These are phyloP conservation scores for Paxillus involutus DNA, from an alignment of 768 basidiomycete genomes.

Conservation along the genomic window DNA sequence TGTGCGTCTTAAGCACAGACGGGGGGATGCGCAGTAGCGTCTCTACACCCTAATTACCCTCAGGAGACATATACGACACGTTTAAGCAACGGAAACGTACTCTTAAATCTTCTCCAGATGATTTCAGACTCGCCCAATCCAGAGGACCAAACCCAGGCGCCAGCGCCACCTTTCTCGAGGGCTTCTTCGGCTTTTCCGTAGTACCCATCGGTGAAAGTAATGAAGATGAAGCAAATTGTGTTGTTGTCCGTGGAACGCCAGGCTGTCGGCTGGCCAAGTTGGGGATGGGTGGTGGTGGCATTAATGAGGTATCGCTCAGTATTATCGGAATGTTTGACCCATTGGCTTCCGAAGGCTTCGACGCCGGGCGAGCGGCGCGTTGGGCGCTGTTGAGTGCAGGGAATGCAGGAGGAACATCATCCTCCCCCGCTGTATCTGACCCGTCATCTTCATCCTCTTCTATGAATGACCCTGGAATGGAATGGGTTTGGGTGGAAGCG, in stretches of 20 bases:
- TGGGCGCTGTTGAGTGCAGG: slow-evolving; percentile 74
- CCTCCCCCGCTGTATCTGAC: slow-evolving; percentile 42
- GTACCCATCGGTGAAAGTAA: slow-evolving; percentile 64
- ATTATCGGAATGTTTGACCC: slow-evolving; percentile 23
- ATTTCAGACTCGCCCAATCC: slow-evolving; percentile 91
- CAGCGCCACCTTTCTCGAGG: slow-evolving; percentile 82
- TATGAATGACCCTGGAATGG: slow-evolving; percentile 23
- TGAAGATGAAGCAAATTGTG: slow-evolving; percentile 35
- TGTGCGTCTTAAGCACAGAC: slow-evolving; percentile 77
- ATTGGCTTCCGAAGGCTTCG: slow-evolving; percentile 3
- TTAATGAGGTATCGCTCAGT: slow-evolving; percentile 48
- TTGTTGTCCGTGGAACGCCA: slow-evolving; percentile 26
- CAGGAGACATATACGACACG: neutral
- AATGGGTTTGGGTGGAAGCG: too few relatives aligned
- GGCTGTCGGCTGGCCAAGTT: slow-evolving; percentile 35
- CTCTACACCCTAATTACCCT: slow-evolving; percentile 60
- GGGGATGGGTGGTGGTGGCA: slow-evolving; percentile 52
- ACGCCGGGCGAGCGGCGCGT: slow-evolving; percentile 39
- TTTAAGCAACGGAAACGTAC: slow-evolving; percentile 40
- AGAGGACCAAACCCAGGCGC: slow-evolving; percentile 89
- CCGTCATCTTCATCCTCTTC: slow-evolving; percentile 35
- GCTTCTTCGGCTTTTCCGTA: slow-evolving; percentile 53
- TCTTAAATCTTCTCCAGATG: slow-evolving; percentile 75
- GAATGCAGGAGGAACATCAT: slow-evolving; percentile 72
- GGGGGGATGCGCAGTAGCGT: slow-evolving; percentile 69